Percentiles rank a stretch among this genome's conserved stretches.
Conservation (phyloP, 2,329 filamentous ascomycete species). For the Diplodia mutila region DNA sequence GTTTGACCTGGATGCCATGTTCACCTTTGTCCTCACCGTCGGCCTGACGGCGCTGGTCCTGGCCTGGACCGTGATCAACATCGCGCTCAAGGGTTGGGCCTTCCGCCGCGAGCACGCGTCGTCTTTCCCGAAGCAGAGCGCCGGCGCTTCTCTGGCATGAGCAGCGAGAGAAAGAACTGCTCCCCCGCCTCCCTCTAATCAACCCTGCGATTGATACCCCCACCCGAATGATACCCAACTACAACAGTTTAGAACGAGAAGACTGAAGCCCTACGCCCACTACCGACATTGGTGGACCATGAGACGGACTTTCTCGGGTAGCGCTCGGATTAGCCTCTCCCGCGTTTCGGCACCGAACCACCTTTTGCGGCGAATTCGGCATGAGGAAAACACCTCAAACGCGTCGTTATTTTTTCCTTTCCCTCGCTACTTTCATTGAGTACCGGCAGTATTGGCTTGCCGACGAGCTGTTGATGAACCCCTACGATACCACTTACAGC, state of each 20-base stretch:
- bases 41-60: constrained; percentile 81
- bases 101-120: constrained; percentile 40
- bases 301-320: background rate
- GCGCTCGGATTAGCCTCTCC: constrained; percentile 3
- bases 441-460: constrained; percentile 27
- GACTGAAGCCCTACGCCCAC: background rate
- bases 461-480: constrained; percentile 24
- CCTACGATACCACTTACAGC: constrained; percentile 18
- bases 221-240: background rate
- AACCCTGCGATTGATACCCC: constrained; percentile 17
- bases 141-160: constrained; percentile 22
- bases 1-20: constrained; percentile 84
- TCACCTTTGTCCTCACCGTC: constrained; percentile 86
- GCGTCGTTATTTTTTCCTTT: background rate
- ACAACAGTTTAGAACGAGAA: constrained; percentile 1
- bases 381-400: background rate
- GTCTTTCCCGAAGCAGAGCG: background rate
- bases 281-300: background rate
- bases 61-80: constrained; percentile 77
- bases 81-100: constrained; percentile 90
- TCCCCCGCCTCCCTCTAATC: background rate
- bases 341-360: background rate
- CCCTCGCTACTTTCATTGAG: constrained; percentile 28
- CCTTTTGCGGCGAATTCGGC: background rate
- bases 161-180: background rate